A percentile compares a stretch with the other conserved stretches of the same genome.
These are phyloP conservation scores for Colletotrichum somersetense DNA, from an alignment of 2,329 filamentous ascomycete genomes.

Conservation along the genomic window DNA sequence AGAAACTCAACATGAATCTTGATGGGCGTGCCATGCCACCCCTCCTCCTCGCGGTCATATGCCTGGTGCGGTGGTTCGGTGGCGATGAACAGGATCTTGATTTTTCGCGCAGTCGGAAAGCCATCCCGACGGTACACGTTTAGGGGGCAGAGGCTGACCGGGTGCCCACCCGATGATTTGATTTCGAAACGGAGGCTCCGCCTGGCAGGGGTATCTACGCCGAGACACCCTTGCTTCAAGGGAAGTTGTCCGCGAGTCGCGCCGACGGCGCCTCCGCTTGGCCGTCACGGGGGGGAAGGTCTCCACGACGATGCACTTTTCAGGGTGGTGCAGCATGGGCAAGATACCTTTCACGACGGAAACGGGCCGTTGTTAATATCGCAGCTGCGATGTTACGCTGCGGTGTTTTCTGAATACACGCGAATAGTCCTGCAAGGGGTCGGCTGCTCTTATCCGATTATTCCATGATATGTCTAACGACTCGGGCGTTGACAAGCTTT, in stretches of 20 bases:
- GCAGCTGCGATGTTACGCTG: not conserved
- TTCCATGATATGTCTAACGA: not conserved
- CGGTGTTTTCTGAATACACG: not conserved
- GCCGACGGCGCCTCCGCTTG: slow-evolving; percentile 28
- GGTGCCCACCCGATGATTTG: slow-evolving; percentile 31
- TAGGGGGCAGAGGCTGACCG: not conserved
- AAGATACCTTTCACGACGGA: not conserved
- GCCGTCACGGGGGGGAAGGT: not conserved
- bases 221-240: slow-evolving; percentile 5
- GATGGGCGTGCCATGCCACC: not conserved
- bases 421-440: not conserved
- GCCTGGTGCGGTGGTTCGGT: not conserved
- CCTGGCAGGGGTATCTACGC: slow-evolving; percentile 13
- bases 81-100: slow-evolving; percentile 4
- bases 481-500: not conserved
- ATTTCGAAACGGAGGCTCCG: slow-evolving; percentile 31
- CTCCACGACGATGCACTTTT: slow-evolving; percentile 1
- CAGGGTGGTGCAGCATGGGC: not conserved
- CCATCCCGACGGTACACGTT: slow-evolving; percentile 14
- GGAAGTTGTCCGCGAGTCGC: slow-evolving; percentile 35
- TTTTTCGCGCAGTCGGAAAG: not conserved
- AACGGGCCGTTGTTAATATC: not conserved
- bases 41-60: not conserved
- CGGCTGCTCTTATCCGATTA: not conserved
- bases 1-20: slow-evolving; percentile 1